Evolutionary conservation across 495 filamentous ascomycete species (phyloP), one percentile per base, ranked within the genome.

Genomic region (Eremomyces bilateralis): DNA sequence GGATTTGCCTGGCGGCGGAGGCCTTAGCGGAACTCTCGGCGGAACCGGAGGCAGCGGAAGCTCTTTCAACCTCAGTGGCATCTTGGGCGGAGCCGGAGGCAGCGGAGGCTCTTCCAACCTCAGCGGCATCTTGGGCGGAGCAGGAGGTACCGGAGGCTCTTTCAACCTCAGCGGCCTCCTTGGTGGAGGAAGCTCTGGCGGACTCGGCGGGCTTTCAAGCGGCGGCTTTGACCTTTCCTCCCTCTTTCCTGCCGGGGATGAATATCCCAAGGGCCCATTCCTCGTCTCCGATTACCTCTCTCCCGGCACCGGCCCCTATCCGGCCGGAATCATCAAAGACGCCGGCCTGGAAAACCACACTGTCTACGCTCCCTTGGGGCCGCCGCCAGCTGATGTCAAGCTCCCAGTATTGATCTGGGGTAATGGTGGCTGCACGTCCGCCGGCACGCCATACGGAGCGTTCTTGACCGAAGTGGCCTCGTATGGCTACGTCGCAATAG

Each of bases 321-420:
- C 41, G 22, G 41, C 37, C 6, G 25, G 28, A 19, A 35, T 40
- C 35, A 24, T 31, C 16, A 40, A 25, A 22, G 41, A 36, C 15
- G n/a, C 37, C 5, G 22, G 15, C 10, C 37, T 43, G 6, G 25
- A 36, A 3, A 17, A 33, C 18, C 37, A 43, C 29, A 42, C 40
- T 8, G 35, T 43, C 20, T 36, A 30, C 20, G 38, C 37, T 25
- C 41, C 37, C 18, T 29, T 31, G 16, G 32, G 15, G 2, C 31
- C 33, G 1, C 41, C 37, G 4, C 12, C 37, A 4, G 36, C 35
- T 12, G 36, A 40, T 21, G 20, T 43, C 3, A 40, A 25, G 12
- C 4, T 43, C 24, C 41, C 41, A 1, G 37, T 43, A 20, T 34
- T 43, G 21, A 36, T 36, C 3, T 43, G 41, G 41, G 37, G 41